Evolutionary conservation across 306 rosid genomes (phyloP).

Genomic region (Senna siamea): DNA sequence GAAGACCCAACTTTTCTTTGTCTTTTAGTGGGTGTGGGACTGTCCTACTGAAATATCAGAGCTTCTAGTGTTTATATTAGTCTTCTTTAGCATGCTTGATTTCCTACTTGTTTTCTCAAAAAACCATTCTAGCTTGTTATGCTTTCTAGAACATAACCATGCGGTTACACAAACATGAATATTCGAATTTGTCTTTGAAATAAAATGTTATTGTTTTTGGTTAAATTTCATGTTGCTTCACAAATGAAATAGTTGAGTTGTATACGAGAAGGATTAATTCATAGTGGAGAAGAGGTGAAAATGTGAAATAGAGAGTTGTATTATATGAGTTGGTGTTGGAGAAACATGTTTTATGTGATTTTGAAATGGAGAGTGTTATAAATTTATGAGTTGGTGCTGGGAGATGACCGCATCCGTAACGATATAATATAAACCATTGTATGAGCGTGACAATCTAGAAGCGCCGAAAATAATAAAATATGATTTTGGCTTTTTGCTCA

Average conservation of each 20-base stretch:
- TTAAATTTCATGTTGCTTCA: not conserved
- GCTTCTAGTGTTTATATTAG: not conserved
- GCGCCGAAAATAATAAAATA: no score
- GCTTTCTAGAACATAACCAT: not conserved
- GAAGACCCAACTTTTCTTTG: no score
- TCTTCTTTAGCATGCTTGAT: not conserved
- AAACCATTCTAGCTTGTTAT: not conserved
- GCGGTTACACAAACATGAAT: not conserved
- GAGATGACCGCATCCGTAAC: conserved; percentile 32
- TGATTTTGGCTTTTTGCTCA: no score
- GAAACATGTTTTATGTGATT: not conserved
- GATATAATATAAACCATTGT: not conserved
- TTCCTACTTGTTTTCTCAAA: no score
- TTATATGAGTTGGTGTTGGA: not conserved
- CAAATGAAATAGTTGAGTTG: not conserved
- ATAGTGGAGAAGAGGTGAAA: no score
- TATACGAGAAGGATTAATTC: not conserved
- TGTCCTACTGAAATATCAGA: not conserved
- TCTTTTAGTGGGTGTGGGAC: not conserved
- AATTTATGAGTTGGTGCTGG: no score
- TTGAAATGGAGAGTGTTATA: no score
- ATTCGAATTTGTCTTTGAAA: not conserved
- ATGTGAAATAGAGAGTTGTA: conserved; percentile 18
- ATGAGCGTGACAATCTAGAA: no score
- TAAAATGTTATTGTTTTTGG: no score